Evolutionary conservation across 2,329 filamentous ascomycete genomes (phyloP).

Genomic region (Rhynchosporium agropyri): DNA sequence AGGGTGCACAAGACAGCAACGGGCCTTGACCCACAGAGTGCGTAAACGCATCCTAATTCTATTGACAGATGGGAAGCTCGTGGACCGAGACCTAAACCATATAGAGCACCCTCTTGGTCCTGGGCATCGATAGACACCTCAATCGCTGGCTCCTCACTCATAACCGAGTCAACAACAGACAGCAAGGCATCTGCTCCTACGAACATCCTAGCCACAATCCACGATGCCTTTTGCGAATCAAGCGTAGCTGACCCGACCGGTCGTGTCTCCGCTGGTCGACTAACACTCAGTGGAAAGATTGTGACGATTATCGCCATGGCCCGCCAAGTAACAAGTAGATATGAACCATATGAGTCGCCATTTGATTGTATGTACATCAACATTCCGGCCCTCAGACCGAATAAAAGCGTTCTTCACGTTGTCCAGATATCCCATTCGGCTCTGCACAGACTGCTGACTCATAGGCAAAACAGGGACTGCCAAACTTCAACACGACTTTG

Average conservation of each 20-base stretch:
- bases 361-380: neutral
- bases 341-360: neutral
- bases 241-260: neutral
- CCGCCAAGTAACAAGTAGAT: neutral
- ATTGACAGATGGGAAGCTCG: neutral
- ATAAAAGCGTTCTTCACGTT: neutral
- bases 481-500: neutral
- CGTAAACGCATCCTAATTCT: neutral
- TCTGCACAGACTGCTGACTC: neutral
- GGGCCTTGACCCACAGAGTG: neutral
- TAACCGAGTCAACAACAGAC: neutral
- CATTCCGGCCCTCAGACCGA: neutral
- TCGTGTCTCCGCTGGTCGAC: neutral
- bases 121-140: neutral
- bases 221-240: neutral
- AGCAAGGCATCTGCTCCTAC: neutral
- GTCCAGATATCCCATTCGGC: no score
- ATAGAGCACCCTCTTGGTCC: neutral
- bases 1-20: neutral
- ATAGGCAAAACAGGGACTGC: neutral
- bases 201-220: neutral
- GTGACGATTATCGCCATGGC: neutral
- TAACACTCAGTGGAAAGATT: neutral
- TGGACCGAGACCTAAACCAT: neutral
- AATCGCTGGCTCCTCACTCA: neutral